Conservation (phyloP, 2,329 filamentous ascomycete species). For the Paramyrothecium roridum region DNA sequence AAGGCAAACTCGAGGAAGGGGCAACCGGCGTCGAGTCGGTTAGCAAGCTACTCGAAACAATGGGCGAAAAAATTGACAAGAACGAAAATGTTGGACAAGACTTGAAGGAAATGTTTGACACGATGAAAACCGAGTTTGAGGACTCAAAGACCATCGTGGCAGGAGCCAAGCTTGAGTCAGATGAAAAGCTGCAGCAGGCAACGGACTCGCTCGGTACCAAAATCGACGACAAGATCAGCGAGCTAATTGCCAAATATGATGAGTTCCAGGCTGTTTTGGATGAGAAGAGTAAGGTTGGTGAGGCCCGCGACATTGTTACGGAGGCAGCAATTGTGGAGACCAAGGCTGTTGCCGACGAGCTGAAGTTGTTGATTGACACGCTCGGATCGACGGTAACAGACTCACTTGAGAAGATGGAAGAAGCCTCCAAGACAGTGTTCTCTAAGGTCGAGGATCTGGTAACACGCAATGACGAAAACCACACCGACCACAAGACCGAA, state of each 20-base stretch:
- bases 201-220: constrained; percentile 52
- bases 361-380: constrained; percentile 81
- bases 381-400: constrained; percentile 79
- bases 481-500: constrained; percentile 70
- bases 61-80: constrained; percentile 60
- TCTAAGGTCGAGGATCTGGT: constrained; percentile 77
- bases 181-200: constrained; percentile 68
- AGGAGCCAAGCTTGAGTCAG: constrained; percentile 76
- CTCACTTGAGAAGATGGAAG: constrained; percentile 80
- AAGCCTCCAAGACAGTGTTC: constrained; percentile 85
- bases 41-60: constrained; percentile 64
- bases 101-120: constrained; percentile 68
- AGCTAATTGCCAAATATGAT: constrained; percentile 84
- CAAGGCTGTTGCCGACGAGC: constrained; percentile 80
- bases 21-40: constrained; percentile 69
- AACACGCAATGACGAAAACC: constrained; percentile 70
- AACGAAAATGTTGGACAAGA: constrained; percentile 58
- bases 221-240: constrained; percentile 65
- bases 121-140: constrained; percentile 83
- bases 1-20: constrained; percentile 73
- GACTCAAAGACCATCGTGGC: constrained; percentile 78
- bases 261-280: constrained; percentile 75
- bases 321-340: constrained; percentile 71
- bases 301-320: constrained; percentile 70
- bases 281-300: constrained; percentile 68